A percentile compares a stretch with the other conserved stretches of the same genome.
Evolutionary conservation across 2,329 filamentous ascomycete species (phyloP).

Genomic region (Capronia americana): DNA sequence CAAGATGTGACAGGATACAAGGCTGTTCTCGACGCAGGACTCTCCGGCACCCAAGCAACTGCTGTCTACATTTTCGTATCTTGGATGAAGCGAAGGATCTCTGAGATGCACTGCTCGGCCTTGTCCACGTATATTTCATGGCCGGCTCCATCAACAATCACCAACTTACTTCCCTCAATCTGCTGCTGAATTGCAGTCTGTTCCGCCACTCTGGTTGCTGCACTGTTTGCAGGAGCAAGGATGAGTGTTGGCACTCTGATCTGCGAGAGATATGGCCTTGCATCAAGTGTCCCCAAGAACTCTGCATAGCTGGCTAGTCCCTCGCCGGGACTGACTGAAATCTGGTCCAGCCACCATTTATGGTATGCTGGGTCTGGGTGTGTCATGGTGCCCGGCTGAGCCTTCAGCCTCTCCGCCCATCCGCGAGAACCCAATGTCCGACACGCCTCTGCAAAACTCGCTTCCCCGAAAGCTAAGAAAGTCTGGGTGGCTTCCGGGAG

Average conservation of each 20-base stretch:
- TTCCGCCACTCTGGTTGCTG: conserved; percentile 25
- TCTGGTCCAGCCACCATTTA: conserved; percentile 29
- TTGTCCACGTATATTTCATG: conserved; percentile 30
- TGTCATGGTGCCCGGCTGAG: conserved; percentile 25
- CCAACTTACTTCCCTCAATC: conserved; percentile 4
- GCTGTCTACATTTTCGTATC: background rate
- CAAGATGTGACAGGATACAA: background rate
- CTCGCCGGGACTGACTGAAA: conserved; percentile 21
- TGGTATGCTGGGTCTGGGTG: conserved; percentile 19
- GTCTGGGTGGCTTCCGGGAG: conserved; percentile 14
- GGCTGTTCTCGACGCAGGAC: background rate
- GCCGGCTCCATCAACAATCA: conserved; percentile 19
- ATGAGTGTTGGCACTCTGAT: conserved; percentile 24
- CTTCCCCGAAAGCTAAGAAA: conserved; percentile 25
- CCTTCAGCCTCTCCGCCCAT: conserved; percentile 20
- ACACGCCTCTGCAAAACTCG: conserved; percentile 20
- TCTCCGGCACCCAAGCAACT: background rate
- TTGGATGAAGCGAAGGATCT: conserved; percentile 9
- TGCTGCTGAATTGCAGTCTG: conserved; percentile 22
- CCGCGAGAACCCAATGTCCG: conserved; percentile 18
- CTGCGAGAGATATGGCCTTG: conserved; percentile 20
- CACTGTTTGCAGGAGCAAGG: conserved; percentile 28
- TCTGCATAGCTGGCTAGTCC: conserved; percentile 29
- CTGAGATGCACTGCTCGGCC: conserved; percentile 15
- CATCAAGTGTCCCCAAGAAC: conserved; percentile 25